These are phyloP conservation scores for Lagenaria siceraria DNA, from an alignment of 306 rosid genomes.

Conservation along the genomic window DNA sequence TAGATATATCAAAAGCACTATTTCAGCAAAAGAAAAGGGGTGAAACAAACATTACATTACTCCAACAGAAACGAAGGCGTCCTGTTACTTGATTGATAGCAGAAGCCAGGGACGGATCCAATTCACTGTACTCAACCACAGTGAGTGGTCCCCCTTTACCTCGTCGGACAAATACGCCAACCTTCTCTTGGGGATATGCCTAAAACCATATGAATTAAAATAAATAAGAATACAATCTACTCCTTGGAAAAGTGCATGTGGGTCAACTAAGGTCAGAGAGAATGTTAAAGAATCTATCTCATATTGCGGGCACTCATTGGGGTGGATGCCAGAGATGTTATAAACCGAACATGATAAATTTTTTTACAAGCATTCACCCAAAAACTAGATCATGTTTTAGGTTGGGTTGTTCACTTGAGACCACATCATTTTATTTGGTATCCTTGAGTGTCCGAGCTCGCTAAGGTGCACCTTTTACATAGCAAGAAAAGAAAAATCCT, in stretches of 20 bases:
- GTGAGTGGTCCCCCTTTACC: slow-evolving; percentile 97
- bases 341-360: not conserved
- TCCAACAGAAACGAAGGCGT: slow-evolving; percentile 97
- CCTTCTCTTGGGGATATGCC: slow-evolving; percentile 99
- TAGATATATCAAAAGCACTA: not conserved
- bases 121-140: slow-evolving; percentile 88
- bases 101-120: slow-evolving; percentile 73
- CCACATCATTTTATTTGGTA: not conserved
- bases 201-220: slow-evolving; percentile 21
- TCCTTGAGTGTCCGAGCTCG: not conserved
- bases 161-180: slow-evolving; percentile 89
- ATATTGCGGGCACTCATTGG: not conserved
- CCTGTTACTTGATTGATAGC: slow-evolving; percentile 87
- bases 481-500: not conserved
- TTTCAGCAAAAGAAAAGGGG: slow-evolving; percentile 14
- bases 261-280: not conserved
- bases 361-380: not conserved
- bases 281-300: not conserved
- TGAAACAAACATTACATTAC: slow-evolving; percentile 55
- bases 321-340: not conserved
- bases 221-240: not conserved
- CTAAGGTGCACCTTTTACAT: not conserved
- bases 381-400: not conserved
- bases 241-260: not conserved
- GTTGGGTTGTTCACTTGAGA: not conserved